These are phyloP conservation scores for Trichophaea hybrida DNA, from an alignment of 2,329 filamentous ascomycete species.

Conservation along the genomic window DNA sequence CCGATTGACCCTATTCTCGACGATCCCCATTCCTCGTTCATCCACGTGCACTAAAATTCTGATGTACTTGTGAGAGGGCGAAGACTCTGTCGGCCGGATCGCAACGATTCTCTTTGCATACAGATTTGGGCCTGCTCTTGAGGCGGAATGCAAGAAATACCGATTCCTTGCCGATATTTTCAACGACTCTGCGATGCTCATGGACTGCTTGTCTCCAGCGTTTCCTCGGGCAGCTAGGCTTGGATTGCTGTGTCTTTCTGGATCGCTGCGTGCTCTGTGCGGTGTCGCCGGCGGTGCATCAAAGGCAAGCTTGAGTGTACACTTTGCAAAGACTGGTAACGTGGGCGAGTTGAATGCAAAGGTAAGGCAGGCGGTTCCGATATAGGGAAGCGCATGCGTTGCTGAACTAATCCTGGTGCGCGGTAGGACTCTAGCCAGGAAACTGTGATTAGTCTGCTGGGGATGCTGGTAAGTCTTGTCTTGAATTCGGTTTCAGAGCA, in stretches of 20 bases:
- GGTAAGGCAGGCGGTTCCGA: slow-evolving; percentile 8
- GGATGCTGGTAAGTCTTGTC: slow-evolving; percentile 50
- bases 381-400: slow-evolving; percentile 3
- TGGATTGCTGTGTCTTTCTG: slow-evolving; percentile 43
- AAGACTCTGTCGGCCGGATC: slow-evolving; percentile 60
- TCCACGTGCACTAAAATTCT: background rate
- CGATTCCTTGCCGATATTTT: slow-evolving; percentile 75
- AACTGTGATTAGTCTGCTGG: slow-evolving; percentile 75
- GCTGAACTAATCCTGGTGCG: background rate
- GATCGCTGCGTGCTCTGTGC: slow-evolving; percentile 55
- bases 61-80: background rate
- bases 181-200: slow-evolving; percentile 71
- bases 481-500: background rate
- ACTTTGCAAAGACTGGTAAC: slow-evolving; percentile 80
- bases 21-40: background rate
- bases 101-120: slow-evolving; percentile 81
- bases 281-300: slow-evolving; percentile 80
- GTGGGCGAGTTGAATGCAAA: slow-evolving; percentile 76
- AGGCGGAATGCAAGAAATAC: slow-evolving; percentile 83
- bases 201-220: slow-evolving; percentile 69
- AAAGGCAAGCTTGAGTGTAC: slow-evolving; percentile 79
- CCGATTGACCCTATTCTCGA: background rate
- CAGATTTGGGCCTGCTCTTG: slow-evolving; percentile 63
- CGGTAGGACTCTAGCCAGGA: slow-evolving; percentile 79
- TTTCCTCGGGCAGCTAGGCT: slow-evolving; percentile 48